These are phyloP conservation scores for Acacia melanoxylon DNA, from an alignment of 306 rosid species.

Conservation along the genomic window DNA sequence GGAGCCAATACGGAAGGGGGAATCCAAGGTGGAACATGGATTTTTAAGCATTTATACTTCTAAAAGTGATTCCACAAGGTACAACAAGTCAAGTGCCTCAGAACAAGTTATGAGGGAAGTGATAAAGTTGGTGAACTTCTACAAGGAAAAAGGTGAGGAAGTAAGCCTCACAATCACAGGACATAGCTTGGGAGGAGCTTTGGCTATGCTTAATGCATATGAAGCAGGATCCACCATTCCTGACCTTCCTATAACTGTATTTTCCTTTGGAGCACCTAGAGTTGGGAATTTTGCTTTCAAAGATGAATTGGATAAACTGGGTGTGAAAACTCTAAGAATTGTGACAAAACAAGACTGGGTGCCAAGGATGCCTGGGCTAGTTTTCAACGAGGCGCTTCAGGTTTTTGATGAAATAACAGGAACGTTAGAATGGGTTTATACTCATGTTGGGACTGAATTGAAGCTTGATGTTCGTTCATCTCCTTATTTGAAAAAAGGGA, in stretches of 20 bases:
- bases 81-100: conserved; percentile 68
- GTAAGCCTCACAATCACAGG: conserved; percentile 71
- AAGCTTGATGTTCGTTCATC: conserved; percentile 54
- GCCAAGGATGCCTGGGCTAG: conserved; percentile 55
- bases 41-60: conserved; percentile 58
- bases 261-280: conserved; percentile 76
- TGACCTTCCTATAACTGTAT: conserved; percentile 44
- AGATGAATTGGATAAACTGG: conserved; percentile 51
- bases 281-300: conserved; percentile 67
- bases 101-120: conserved; percentile 64
- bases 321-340: conserved; percentile 49
- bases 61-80: conserved; percentile 49
- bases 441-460: conserved; percentile 57
- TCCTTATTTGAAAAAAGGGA: conserved; percentile 51
- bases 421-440: conserved; percentile 57
- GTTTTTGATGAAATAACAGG: conserved; percentile 44
- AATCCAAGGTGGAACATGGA: conserved; percentile 69
- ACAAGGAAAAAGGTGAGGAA: conserved; percentile 46
- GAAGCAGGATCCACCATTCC: conserved; percentile 47
- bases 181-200: conserved; percentile 76
- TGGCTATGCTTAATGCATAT: conserved; percentile 62
- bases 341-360: conserved; percentile 61
- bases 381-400: conserved; percentile 52
- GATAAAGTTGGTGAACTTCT: conserved; percentile 35
- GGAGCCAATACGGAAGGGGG: conserved; percentile 41